phyloP scores from a whole-genome alignment of 163 green algal species.

The Coccomyxa subellipsoidea region DNA sequence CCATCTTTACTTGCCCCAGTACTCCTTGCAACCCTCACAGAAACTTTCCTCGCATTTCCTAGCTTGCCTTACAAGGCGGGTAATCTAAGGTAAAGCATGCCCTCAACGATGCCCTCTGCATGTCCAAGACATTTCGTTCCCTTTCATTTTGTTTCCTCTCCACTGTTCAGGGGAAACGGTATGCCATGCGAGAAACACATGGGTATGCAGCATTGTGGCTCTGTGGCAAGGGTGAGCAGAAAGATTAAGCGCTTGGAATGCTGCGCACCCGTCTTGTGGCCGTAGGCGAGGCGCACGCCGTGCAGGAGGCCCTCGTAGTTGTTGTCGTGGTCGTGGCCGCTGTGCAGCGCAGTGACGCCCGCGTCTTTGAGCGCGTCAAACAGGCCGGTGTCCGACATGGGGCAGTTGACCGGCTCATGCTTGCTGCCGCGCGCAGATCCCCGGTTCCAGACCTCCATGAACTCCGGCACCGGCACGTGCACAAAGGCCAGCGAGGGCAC shows the following conservation, averaged over 20 bases:
- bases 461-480: constrained; percentile 1
- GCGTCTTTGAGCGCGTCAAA: not conserved
- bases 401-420: constrained; percentile 9
- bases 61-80: too few relatives aligned
- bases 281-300: not conserved
- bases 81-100: too few relatives aligned
- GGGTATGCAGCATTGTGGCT: too few relatives aligned
- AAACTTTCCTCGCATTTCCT: too few relatives aligned
- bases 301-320: not conserved
- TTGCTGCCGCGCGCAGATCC: constrained; percentile 1
- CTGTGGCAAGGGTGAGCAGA: too few relatives aligned
- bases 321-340: constrained; percentile 8
- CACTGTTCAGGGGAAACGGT: too few relatives aligned
- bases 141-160: too few relatives aligned
- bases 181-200: too few relatives aligned
- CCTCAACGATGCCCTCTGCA: too few relatives aligned
- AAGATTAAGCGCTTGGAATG: not conserved
- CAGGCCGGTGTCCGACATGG: not conserved
- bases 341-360: not conserved
- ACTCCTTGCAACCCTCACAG: too few relatives aligned
- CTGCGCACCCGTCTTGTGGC: constrained; percentile 6
- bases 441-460: constrained; percentile 7
- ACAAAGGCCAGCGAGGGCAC: constrained; percentile 8
- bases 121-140: too few relatives aligned
- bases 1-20: too few relatives aligned